phyloP scores from a whole-genome alignment of 2,329 filamentous ascomycete species.

The Colletotrichum gloeosporioides region DNA sequence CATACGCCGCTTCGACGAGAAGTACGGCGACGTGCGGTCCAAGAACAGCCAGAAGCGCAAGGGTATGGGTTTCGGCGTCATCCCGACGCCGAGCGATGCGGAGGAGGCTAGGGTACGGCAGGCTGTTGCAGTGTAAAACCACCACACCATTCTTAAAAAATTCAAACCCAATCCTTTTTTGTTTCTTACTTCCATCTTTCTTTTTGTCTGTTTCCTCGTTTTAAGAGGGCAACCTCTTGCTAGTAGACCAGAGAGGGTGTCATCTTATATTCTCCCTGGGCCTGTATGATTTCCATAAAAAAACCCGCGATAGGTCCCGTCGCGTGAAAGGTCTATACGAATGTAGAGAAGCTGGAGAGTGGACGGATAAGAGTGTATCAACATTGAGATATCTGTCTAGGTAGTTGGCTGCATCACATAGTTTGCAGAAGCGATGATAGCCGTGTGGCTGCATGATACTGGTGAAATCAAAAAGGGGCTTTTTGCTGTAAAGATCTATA shows the following conservation, averaged over 20 bases:
- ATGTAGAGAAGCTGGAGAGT: neutral
- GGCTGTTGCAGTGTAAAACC: slow-evolving; percentile 1
- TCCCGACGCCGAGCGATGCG: slow-evolving; percentile 41
- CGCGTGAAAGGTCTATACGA: neutral
- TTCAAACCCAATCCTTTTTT: neutral
- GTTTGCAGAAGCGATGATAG: neutral
- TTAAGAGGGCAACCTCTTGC: neutral
- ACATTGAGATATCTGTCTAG: neutral
- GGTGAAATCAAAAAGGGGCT: neutral
- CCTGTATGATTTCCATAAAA: neutral
- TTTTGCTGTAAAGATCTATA: neutral
- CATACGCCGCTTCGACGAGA: slow-evolving; percentile 94
- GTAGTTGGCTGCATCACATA: neutral
- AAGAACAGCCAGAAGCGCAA: slow-evolving; percentile 54
- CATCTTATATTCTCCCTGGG: neutral
- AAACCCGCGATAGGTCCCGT: neutral
- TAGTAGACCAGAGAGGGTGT: neutral
- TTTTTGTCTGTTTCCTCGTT: neutral
- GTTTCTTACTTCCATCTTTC: neutral
- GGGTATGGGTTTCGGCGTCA: slow-evolving; percentile 64
- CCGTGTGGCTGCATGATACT: neutral
- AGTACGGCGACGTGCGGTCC: slow-evolving; percentile 80
- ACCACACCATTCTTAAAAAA: neutral
- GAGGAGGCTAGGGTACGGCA: slow-evolving; percentile 51
- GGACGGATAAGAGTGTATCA: neutral